These are phyloP conservation scores for Aureobasidium sp. DNA, from an alignment of 2,329 filamentous ascomycete genomes.

Conservation along the genomic window DNA sequence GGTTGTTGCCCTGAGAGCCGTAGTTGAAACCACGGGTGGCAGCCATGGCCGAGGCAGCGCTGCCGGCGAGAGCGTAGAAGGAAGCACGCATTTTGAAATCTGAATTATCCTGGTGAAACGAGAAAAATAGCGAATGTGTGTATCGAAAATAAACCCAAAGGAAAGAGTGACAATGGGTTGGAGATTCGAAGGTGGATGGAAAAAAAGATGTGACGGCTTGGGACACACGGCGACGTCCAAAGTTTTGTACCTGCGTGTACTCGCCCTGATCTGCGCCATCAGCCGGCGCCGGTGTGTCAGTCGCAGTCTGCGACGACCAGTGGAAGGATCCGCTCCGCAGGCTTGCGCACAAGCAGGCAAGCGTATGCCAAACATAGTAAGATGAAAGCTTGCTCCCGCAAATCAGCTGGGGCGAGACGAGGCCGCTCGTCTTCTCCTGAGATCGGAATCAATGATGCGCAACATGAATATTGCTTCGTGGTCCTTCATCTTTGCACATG, in stretches of 20 bases:
- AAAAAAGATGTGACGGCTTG: not conserved
- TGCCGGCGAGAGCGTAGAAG: conserved; percentile 26
- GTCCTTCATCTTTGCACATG: conserved; percentile 3
- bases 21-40: conserved; percentile 63
- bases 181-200: not conserved
- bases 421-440: not conserved
- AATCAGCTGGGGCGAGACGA: conserved; percentile 8
- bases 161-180: conserved; percentile 12
- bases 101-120: not conserved
- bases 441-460: not conserved
- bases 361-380: conserved; percentile 11
- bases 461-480: conserved; percentile 1
- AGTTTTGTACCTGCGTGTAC: conserved; percentile 12
- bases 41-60: conserved; percentile 30
- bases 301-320: conserved; percentile 5
- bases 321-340: conserved; percentile 5
- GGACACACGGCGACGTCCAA: not conserved
- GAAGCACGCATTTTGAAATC: conserved; percentile 10
- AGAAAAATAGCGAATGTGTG: not conserved
- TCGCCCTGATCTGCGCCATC: conserved; percentile 8
- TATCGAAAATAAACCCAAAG: not conserved
- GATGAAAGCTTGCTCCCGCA: not conserved
- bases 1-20: conserved; percentile 34
- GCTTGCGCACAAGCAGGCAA: not conserved
- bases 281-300: conserved; percentile 9